Evolutionary conservation across 2,329 filamentous ascomycete species (phyloP).

Genomic region (Cladosporium sp.): DNA sequence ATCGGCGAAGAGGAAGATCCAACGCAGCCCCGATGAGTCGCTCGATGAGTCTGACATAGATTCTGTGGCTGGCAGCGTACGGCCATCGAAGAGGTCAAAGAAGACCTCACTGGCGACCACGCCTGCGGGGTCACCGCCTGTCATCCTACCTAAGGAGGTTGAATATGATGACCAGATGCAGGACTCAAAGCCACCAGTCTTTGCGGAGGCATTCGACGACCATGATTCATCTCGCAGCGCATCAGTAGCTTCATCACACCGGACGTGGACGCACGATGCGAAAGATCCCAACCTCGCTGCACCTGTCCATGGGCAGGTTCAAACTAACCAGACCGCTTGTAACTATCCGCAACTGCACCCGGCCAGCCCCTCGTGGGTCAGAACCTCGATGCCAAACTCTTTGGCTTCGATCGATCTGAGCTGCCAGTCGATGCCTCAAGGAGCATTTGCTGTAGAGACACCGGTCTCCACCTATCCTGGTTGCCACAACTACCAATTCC

Average conservation of each 20-base stretch:
- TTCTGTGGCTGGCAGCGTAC: not conserved
- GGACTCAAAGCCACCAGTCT: not conserved
- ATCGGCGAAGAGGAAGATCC: not conserved
- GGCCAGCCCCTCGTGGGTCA: not conserved
- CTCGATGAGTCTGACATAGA: constrained; percentile 2
- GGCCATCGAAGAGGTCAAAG: not conserved
- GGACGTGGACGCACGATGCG: not conserved
- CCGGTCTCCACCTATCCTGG: not conserved
- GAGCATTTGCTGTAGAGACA: not conserved
- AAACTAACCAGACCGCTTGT: not conserved
- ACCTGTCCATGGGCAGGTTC: not conserved
- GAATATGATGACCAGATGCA: not conserved
- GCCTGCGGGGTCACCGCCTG: not conserved
- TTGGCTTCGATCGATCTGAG: not conserved
- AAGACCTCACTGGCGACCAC: constrained; percentile 1
- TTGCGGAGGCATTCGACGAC: not conserved
- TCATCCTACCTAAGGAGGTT: not conserved
- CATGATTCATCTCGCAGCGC: not conserved
- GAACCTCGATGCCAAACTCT: not conserved
- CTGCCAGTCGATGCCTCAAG: not conserved
- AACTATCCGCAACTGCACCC: not conserved
- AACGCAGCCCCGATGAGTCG: not conserved
- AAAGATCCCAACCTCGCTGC: not conserved
- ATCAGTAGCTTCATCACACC: not conserved
- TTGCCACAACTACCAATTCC: not conserved